Base-by-base conservation (phyloP, 2,329 filamentous ascomycete species). In the Phaeosphaeria sp. region DNA sequence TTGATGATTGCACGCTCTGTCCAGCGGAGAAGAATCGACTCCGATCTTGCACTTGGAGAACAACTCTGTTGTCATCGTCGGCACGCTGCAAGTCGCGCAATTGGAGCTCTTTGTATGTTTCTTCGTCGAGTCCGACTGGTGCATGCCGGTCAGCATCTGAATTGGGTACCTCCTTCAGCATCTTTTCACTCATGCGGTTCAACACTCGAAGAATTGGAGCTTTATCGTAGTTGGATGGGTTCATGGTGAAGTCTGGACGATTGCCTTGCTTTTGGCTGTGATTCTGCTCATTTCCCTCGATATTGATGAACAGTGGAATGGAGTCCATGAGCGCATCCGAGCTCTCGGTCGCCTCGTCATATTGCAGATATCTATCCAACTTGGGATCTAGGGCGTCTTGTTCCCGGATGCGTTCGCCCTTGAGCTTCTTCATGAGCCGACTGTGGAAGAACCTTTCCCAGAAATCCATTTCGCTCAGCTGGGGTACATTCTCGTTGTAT, bases 381-480 rank as follows among this genome's bases (percentile, higher is more conserved):
- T 95, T 82, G 18, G 87, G 83, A 77, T 98, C 93, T 9, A 86
- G 85, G 17, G 87, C 82, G 74, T 97, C 94, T 3, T 84, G 85
- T 9, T 94, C 92, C 0, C 87, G 87, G 46, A 96, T 87, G 52
- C 92, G 90, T 78, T 98, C 93, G 39, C 96, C 95, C 56, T 93
- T 91, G 55, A 99, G 81, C 72, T 93, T 94, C 79, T 97, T 97
- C 64, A 93, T 92, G 9, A 99, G 81, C 55, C 91, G 87, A 76
- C 92, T 97, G 60, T 93, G 87, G 75, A 99, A 98, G 79, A 99
- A 99, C 15, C 92, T 86, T 6, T 90, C 90, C 93, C 94, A 99
- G 74, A 99, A 99, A 50, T 92, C 88, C 55, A 84, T 83, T 69
- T 96, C 91, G 23, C 84, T 87, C 41, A 96, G 78, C 5, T 92